phyloP scores from a whole-genome alignment of 768 basidiomycete species.

The Hygrocybe coccinea region DNA sequence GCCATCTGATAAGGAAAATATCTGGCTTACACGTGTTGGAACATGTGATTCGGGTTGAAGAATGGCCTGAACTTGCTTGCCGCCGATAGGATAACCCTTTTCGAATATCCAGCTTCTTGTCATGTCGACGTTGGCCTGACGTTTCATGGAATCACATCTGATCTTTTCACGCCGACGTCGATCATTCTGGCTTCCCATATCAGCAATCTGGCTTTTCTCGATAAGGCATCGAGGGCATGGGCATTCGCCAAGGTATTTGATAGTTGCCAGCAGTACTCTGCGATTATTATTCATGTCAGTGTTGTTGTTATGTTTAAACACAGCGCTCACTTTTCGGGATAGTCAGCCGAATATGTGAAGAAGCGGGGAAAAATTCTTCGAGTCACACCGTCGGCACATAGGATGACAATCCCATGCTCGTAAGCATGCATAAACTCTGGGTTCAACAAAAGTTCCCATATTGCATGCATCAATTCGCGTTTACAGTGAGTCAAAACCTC shows the following conservation, averaged over 20 bases:
- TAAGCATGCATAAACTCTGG: constrained; percentile 24
- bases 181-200: constrained; percentile 2
- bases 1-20: neutral
- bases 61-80: neutral
- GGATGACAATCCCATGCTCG: constrained; percentile 20
- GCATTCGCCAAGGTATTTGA: constrained; percentile 16
- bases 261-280: constrained; percentile 19
- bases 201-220: neutral
- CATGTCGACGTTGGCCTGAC: neutral
- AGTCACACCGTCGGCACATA: constrained; percentile 22
- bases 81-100: neutral
- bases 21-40: constrained; percentile 7
- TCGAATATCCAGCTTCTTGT: neutral
- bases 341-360: constrained; percentile 26
- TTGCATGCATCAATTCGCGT: constrained; percentile 15
- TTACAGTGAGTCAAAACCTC: constrained; percentile 17
- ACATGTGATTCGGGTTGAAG: constrained; percentile 5
- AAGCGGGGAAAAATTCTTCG: constrained; percentile 15
- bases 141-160: neutral
- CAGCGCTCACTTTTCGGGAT: constrained; percentile 27
- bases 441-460: constrained; percentile 19
- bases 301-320: neutral
- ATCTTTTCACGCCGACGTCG: neutral
- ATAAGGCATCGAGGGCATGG: constrained; percentile 21
- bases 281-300: constrained; percentile 6